phyloP scores from a whole-genome alignment of 176 grass and related monocot genomes.

The Cenchrus fungigraminus region DNA sequence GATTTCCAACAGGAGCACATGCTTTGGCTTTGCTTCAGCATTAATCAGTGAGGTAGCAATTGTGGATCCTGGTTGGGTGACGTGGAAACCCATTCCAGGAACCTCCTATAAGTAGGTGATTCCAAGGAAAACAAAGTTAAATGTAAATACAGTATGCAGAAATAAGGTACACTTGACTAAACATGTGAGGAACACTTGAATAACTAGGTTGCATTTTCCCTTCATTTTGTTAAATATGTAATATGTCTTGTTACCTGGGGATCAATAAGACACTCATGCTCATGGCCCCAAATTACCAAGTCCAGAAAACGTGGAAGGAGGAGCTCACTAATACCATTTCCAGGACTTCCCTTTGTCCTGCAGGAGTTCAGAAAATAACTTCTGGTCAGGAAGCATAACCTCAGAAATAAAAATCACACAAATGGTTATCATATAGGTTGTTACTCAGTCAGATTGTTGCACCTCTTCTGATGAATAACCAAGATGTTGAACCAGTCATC shows the following conservation, averaged over 20 bases:
- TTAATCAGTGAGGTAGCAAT: slow-evolving; percentile 77
- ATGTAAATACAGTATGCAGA: background rate
- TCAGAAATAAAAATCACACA: background rate
- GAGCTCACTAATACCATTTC: slow-evolving; percentile 68
- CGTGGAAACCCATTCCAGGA: slow-evolving; percentile 79
- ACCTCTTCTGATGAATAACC: slow-evolving; percentile 91
- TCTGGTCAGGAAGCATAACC: background rate
- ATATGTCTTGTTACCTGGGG: slow-evolving; percentile 58
- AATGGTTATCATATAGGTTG: background rate
- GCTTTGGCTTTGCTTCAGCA: slow-evolving; percentile 78
- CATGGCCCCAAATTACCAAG: slow-evolving; percentile 87
- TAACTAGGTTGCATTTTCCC: too few relatives aligned
- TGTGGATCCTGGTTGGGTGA: slow-evolving; percentile 86
- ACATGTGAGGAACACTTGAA: background rate
- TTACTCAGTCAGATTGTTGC: background rate
- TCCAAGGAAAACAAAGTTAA: slow-evolving; percentile 1
- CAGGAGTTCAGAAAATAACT: slow-evolving; percentile 3
- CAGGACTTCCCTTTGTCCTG: slow-evolving; percentile 54
- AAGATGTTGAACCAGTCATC: slow-evolving; percentile 84
- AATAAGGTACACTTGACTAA: background rate
- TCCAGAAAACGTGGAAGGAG: slow-evolving; percentile 77
- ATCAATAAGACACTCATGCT: slow-evolving; percentile 86
- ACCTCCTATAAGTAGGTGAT: slow-evolving; percentile 59
- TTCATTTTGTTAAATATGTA: background rate
- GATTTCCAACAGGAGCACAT: slow-evolving; percentile 83